phyloP scores from a whole-genome alignment of 2,329 filamentous ascomycete species.

The Xylogone sp. region DNA sequence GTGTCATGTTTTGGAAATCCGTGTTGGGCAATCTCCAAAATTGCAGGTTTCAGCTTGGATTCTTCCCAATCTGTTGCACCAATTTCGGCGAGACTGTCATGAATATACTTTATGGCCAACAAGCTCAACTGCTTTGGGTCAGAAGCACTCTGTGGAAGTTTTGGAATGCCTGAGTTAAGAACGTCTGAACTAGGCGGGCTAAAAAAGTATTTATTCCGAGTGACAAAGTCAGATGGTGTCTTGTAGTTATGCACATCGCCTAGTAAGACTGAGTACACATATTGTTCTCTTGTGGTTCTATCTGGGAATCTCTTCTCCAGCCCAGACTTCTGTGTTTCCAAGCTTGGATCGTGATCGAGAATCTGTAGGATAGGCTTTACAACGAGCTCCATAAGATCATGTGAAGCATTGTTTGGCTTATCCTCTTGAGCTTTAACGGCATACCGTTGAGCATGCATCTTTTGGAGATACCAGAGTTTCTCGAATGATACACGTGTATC shows the following conservation, averaged over 20 bases:
- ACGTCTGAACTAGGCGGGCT: conserved; percentile 23
- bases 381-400: conserved; percentile 22
- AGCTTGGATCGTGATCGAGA: conserved; percentile 15
- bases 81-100: not conserved
- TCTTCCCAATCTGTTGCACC: not conserved
- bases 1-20: conserved; percentile 8
- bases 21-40: conserved; percentile 2
- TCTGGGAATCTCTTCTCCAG: conserved; percentile 22
- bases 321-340: not conserved
- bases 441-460: conserved; percentile 47
- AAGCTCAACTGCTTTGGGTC: not conserved
- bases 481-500: conserved; percentile 78
- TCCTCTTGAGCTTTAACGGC: not conserved
- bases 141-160: not conserved
- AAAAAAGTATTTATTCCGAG: conserved; percentile 57
- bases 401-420: conserved; percentile 11
- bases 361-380: conserved; percentile 20
- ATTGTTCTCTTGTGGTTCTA: conserved; percentile 34
- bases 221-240: conserved; percentile 49
- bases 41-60: not conserved
- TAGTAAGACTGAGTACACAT: conserved; percentile 46
- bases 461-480: conserved; percentile 80
- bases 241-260: conserved; percentile 55
- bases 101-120: not conserved
- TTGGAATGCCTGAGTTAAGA: conserved; percentile 10